Conservation (phyloP, 192 early-diverging fungal genomes). For the Rhizoclosmatium globosum region DNA sequence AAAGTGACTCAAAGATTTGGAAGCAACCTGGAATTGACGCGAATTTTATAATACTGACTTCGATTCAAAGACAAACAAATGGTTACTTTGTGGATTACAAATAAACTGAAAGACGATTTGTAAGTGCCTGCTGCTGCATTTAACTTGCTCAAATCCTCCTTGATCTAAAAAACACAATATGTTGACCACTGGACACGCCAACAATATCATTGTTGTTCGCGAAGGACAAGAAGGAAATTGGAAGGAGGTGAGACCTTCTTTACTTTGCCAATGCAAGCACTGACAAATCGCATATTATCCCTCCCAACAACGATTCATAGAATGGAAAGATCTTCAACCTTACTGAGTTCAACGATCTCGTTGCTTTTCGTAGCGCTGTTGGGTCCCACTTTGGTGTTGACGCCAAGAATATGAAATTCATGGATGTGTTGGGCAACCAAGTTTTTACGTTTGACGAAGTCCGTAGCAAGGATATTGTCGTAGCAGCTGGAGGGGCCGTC, state of each 20-base stretch:
- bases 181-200: background rate
- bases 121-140: no score
- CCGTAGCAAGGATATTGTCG: slow-evolving; percentile 1
- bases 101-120: no score
- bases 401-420: background rate
- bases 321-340: slow-evolving; percentile 7
- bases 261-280: background rate
- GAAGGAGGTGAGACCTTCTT: slow-evolving; percentile 2
- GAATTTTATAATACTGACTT: no score
- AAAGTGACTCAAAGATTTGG: no score
- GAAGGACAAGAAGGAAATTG: slow-evolving; percentile 15
- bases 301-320: background rate
- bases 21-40: no score
- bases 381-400: background rate
- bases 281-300: background rate
- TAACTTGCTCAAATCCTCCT: no score
- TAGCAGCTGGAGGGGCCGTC: background rate
- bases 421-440: slow-evolving; percentile 6
- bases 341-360: background rate
- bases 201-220: slow-evolving; percentile 10
- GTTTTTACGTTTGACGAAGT: slow-evolving; percentile 20
- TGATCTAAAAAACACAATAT: no score
- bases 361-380: background rate
- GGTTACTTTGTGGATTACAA: no score
- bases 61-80: no score